Base-by-base conservation (phyloP, 305 asterid species). In the Petunia hybrid region DNA sequence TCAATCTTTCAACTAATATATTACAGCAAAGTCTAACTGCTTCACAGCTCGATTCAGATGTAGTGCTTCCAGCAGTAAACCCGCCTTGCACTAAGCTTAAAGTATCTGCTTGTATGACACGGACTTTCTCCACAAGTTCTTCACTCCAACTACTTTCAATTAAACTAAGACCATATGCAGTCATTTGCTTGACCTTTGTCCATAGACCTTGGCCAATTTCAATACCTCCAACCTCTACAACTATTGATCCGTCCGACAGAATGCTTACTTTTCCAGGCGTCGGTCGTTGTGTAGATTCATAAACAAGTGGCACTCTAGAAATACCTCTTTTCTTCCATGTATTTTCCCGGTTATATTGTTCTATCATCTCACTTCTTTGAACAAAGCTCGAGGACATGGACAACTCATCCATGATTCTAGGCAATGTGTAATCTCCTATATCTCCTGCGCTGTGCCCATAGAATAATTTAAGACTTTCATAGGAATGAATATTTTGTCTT, bases 1-100 rank as follows among this genome's bases (percentile, higher is more conserved):
- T 53, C 14, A 93, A 82, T 85, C 98, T 85, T 80, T 91, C 94
- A 42, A 93, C 94, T 86, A 93, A 86, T 36, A 83, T 67, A 66
- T 82, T 79, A 80, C 98, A 93, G 87, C 98, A 93, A 45, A 93
- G 81, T 82, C 92, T 85, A 51, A 85, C 96, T 9, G 96, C 98
- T 84, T 88, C 98, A 83, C 97, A 94, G 83, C 95, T 94, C 53
- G 96, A 88, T 85, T 94, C 97, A 4, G 98, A 94, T 4, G 97
- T 89, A 4, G 98, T 94, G 89, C 97, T 94, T 43, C 95, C 97
- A 71, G 89, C 90, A 35, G 98, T 94, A 78, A 85, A 77, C 12
- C 97, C 96, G 56, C 97, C 98, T 83, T 94, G 97, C 22, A 91
- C 89, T 73, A 94, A 77, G 83, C 96, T 90, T 85, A 94, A 76